phyloP scores from a whole-genome alignment of 2,329 filamentous ascomycete genomes.

The Pseudogymnoascus sp. region DNA sequence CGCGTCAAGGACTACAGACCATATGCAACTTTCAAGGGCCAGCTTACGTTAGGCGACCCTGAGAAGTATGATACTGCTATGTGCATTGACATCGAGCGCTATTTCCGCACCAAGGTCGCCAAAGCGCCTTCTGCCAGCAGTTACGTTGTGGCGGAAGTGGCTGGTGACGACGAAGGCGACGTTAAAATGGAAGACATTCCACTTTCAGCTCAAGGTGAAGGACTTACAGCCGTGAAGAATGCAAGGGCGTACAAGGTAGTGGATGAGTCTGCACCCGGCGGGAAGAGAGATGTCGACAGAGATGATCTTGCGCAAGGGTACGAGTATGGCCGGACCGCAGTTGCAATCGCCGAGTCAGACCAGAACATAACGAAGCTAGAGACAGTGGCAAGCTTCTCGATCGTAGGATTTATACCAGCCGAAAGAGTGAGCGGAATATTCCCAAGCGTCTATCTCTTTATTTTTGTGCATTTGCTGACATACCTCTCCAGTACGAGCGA shows the following conservation, averaged over 20 bases:
- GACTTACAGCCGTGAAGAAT: slow-evolving; percentile 63
- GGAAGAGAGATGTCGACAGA: slow-evolving; percentile 70
- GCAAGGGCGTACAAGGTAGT: slow-evolving; percentile 73
- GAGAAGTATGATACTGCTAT: slow-evolving; percentile 65
- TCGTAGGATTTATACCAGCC: slow-evolving; percentile 76
- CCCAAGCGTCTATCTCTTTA: neutral
- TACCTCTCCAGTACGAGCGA: slow-evolving; percentile 56
- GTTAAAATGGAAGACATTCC: slow-evolving; percentile 37
- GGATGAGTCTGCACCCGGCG: slow-evolving; percentile 64
- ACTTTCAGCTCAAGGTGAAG: slow-evolving; percentile 31
- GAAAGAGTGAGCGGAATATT: slow-evolving; percentile 46
- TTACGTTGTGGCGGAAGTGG: slow-evolving; percentile 51
- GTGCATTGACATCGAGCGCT: slow-evolving; percentile 80
- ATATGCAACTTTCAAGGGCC: slow-evolving; percentile 69
- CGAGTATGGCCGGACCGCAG: slow-evolving; percentile 84
- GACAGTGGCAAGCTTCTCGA: slow-evolving; percentile 63
- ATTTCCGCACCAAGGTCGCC: slow-evolving; percentile 75
- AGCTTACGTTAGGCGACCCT: slow-evolving; percentile 70
- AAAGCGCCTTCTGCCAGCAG: slow-evolving; percentile 66
- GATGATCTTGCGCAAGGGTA: slow-evolving; percentile 89
- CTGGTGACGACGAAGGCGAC: slow-evolving; percentile 33
- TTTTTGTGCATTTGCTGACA: slow-evolving; percentile 4
- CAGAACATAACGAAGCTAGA: slow-evolving; percentile 82
- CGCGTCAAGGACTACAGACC: slow-evolving; percentile 67
- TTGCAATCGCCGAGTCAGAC: slow-evolving; percentile 80